A percentile compares a stretch with the other conserved stretches of the same genome.
phyloP scores from a whole-genome alignment of 805 yeast genomes.

The Teunomyces kruisii region DNA sequence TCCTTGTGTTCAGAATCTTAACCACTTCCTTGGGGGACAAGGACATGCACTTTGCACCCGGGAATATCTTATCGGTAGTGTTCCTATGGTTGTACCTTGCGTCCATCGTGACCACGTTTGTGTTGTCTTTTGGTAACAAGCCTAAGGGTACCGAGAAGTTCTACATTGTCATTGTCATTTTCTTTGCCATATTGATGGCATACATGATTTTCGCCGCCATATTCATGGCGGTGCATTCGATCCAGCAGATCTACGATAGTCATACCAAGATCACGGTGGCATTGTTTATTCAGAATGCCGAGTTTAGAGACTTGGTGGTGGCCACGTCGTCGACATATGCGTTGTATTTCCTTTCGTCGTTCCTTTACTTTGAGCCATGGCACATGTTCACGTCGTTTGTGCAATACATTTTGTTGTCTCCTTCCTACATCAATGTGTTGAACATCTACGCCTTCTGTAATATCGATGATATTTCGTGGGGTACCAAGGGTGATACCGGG shows the following conservation, averaged over 20 bases:
- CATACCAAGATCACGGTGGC: slow-evolving; percentile 44
- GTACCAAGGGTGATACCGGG: slow-evolving; percentile 69
- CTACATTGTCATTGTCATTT: slow-evolving; percentile 51
- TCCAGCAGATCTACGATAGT: slow-evolving; percentile 32
- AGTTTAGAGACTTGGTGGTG: slow-evolving; percentile 51
- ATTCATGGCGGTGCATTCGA: slow-evolving; percentile 54
- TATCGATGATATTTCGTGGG: slow-evolving; percentile 74
- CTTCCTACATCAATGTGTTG: slow-evolving; percentile 55
- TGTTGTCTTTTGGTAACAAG: slow-evolving; percentile 62
- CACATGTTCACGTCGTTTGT: slow-evolving; percentile 57
- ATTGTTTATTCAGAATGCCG: slow-evolving; percentile 46
- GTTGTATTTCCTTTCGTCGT: slow-evolving; percentile 56
- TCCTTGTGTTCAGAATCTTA: slow-evolving; percentile 61
- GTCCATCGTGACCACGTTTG: slow-evolving; percentile 57
- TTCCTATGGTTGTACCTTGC: slow-evolving; percentile 58
- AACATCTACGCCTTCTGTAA: slow-evolving; percentile 70
- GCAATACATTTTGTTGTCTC: slow-evolving; percentile 52
- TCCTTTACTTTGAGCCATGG: slow-evolving; percentile 66
- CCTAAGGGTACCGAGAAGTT: slow-evolving; percentile 60
- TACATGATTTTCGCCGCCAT: slow-evolving; percentile 60
- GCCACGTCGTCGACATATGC: slow-evolving; percentile 63
- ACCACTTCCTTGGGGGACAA: slow-evolving; percentile 49
- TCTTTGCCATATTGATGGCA: slow-evolving; percentile 61
- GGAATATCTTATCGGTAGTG: slow-evolving; percentile 49
- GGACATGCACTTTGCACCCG: slow-evolving; percentile 43